Base-by-base conservation (phyloP, 2,329 filamentous ascomycete species). In the Chrysosphaeria jannelii region DNA sequence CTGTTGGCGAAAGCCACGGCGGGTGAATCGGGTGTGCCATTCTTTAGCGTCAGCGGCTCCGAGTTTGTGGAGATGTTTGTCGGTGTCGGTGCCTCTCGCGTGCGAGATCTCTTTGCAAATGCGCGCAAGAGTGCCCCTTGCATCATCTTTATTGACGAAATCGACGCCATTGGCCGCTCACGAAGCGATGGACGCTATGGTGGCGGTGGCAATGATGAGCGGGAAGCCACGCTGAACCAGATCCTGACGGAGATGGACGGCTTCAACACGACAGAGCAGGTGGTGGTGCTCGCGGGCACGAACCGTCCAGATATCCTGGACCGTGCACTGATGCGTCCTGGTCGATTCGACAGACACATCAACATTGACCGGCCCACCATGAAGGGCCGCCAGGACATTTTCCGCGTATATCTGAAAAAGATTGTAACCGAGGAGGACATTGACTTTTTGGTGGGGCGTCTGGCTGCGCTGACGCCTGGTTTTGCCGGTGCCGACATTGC, bases 11-110 rank as follows among this genome's bases (percentile, higher is more conserved):
- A 97, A 51, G 85, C 85, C 9, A 97, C 85, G 7, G 85, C 85
- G 23, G 85, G 85, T 41, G 85, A 97, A 49, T 91, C 85, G 13
- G 70, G 72, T 20, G 85, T 97, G 15, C 85, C 85, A 1, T 97
- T 97, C 57, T 97, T 79, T 57, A 90, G 75, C 38, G 85, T 97
- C 36, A 91, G 78, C 43, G 85, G 85, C 40, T 97, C 85, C 23
- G 85, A 97, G 43, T 97, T 97, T 40, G 81, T 97, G 15, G 85
- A 97, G 48, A 97, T 97, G 81, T 97, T 97, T 41, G 85, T 97
- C 24, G 85, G 85, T 61, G 85, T 97, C 29, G 85, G 85, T 45
- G 75, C 85, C 11, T 93, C 81, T 14, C 64, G 85, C 45, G 85
- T 97, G 23, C 66, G 85, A 36, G 85, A 97, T 44, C 51, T 97